phyloP scores from a whole-genome alignment of 768 basidiomycete species.

The Lactifluus rugatus region DNA sequence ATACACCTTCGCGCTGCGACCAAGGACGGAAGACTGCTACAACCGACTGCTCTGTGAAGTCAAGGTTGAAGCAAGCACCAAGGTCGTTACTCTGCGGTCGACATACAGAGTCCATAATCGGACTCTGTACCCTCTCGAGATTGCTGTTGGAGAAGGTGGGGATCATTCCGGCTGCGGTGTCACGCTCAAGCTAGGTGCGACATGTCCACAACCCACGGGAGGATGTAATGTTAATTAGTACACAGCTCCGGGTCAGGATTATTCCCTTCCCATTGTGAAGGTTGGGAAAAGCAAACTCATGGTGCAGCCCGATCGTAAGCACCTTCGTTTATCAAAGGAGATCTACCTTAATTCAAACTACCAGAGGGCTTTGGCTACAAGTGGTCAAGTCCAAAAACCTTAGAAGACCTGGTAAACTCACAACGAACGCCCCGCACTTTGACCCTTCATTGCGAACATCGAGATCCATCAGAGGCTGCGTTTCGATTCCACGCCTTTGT shows the following conservation, averaged over 20 bases:
- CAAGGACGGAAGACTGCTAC: slow-evolving; percentile 60
- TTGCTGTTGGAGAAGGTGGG: slow-evolving; percentile 78
- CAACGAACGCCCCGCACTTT: slow-evolving; percentile 37
- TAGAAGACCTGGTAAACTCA: slow-evolving; percentile 74
- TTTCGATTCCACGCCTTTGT: slow-evolving; percentile 94
- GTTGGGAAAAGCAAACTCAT: slow-evolving; percentile 74
- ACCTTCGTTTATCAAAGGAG: neutral
- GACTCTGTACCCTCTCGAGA: slow-evolving; percentile 85
- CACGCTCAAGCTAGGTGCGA: slow-evolving; percentile 55
- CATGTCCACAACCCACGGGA: neutral
- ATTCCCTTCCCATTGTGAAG: slow-evolving; percentile 81
- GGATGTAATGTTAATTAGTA: neutral
- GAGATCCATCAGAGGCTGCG: slow-evolving; percentile 69
- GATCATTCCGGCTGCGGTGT: slow-evolving; percentile 74
- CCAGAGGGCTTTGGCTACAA: slow-evolving; percentile 93
- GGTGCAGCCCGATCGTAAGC: slow-evolving; percentile 87
- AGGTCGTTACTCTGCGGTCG: slow-evolving; percentile 88
- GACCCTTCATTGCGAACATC: slow-evolving; percentile 78
- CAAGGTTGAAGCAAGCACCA: slow-evolving; percentile 83
- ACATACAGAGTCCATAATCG: slow-evolving; percentile 86
- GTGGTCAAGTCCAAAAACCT: slow-evolving; percentile 82
- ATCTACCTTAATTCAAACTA: neutral
- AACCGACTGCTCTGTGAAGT: slow-evolving; percentile 85
- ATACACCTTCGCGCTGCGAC: slow-evolving; percentile 77
- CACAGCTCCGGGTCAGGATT: slow-evolving; percentile 74